phyloP scores from a whole-genome alignment of 208 protist genomes.

The Acanthamoeba sp. region DNA sequence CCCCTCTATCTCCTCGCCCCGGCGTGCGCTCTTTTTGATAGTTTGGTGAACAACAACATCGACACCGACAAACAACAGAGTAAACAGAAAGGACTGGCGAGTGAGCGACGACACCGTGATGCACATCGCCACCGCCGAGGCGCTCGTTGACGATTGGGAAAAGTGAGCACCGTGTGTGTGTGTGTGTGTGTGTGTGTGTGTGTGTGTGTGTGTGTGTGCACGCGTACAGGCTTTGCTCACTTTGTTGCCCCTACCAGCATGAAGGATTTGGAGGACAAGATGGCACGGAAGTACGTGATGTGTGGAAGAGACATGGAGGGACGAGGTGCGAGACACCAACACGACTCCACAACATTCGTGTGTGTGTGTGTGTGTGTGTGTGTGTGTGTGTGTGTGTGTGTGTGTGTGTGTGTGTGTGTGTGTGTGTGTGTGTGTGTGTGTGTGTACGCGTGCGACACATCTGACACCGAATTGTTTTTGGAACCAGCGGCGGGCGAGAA shows the following conservation, averaged over 20 bases:
- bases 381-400: too few species aligned
- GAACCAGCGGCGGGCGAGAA: neutral
- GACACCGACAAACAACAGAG: neutral
- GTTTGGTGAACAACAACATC: too few species aligned
- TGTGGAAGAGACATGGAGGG: conserved; percentile 73
- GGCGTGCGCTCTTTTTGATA: too few species aligned
- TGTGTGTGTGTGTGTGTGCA: neutral
- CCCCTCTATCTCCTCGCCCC: neutral
- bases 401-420: too few species aligned
- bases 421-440: too few species aligned
- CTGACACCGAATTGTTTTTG: neutral
- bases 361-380: too few species aligned
- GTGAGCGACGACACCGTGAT: conserved; percentile 64
- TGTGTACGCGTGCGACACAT: neutral
- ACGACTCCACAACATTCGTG: neutral
- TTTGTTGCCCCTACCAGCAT: neutral
- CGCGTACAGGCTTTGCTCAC: neutral
- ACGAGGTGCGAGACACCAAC: neutral
- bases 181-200: too few species aligned
- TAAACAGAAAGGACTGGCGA: neutral
- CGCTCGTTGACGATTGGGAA: neutral
- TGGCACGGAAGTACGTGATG: conserved; percentile 56
- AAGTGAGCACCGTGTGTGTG: neutral
- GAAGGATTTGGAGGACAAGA: neutral
- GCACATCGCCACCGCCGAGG: conserved; percentile 32